A percentile compares a stretch with the other conserved stretches of the same genome.
Conservation (phyloP, 2,329 filamentous ascomycete genomes). For the Fusarium nanum region DNA sequence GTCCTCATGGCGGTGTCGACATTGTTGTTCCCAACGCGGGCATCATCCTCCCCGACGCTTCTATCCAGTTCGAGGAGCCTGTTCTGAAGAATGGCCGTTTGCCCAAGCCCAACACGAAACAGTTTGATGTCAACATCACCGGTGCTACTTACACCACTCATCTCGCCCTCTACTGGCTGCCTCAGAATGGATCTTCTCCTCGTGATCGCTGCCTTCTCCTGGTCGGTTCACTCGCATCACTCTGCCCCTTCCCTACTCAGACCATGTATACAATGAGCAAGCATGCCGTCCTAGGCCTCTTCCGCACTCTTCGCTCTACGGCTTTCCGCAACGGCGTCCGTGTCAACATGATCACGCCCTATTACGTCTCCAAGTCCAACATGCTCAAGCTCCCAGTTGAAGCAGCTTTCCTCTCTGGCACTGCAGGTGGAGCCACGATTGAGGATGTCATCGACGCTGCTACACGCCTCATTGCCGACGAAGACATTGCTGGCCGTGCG, state of each 20-base stretch:
- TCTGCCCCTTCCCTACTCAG: conserved; percentile 58
- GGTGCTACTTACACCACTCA: conserved; percentile 74
- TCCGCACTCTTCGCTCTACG: conserved; percentile 66
- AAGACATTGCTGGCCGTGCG: conserved; percentile 65
- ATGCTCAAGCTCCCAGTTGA: conserved; percentile 61
- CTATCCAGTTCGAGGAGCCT: conserved; percentile 60
- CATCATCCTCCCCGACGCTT: conserved; percentile 56
- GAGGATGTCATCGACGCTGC: conserved; percentile 73
- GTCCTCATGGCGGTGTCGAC: conserved; percentile 67
- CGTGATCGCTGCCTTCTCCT: conserved; percentile 71
- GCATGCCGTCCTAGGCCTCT: conserved; percentile 74
- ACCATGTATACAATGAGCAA: conserved; percentile 71
- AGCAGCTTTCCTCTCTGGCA: conserved; percentile 66
- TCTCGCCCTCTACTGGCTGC: conserved; percentile 65
- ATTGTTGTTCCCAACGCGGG: conserved; percentile 76
- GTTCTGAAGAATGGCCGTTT: conserved; percentile 56
- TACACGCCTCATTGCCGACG: conserved; percentile 70
- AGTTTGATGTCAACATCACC: conserved; percentile 71
- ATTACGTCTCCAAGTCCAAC: conserved; percentile 72
- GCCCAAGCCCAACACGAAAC: conserved; percentile 60
- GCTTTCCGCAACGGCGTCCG: conserved; percentile 62
- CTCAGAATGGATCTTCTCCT: conserved; percentile 33
- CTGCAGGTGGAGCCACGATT: conserved; percentile 59
- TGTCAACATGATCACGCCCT: conserved; percentile 74
- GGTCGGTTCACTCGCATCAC: conserved; percentile 70